Evolutionary conservation across 2,329 filamentous ascomycete species (phyloP).

Genomic region (Shiraia sp.): DNA sequence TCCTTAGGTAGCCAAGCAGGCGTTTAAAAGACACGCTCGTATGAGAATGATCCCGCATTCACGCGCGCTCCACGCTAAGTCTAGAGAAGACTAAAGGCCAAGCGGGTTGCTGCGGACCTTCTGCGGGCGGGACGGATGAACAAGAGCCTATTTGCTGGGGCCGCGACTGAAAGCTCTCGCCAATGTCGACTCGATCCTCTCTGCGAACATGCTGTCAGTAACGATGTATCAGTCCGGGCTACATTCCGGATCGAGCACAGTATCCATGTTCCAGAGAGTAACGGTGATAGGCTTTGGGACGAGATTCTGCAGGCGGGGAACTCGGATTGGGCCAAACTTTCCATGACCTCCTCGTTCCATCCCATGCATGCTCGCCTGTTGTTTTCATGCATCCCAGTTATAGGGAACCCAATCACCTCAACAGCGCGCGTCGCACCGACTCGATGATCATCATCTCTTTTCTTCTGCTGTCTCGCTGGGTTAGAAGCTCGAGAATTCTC

Average conservation of each 20-base stretch:
- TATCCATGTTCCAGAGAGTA: too few relatives aligned
- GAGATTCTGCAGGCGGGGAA: not conserved
- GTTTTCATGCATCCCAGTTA: not conserved
- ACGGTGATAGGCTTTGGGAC: not conserved
- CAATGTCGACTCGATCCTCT: too few relatives aligned
- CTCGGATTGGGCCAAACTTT: not conserved
- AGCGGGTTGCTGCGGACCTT: slow-evolving; percentile 5
- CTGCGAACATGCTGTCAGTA: too few relatives aligned
- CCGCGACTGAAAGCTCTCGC: too few relatives aligned
- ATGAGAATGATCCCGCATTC: slow-evolving; percentile 3
- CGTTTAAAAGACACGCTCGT: too few relatives aligned
- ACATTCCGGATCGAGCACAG: too few relatives aligned
- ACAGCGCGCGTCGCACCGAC: not conserved
- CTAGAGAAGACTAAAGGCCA: slow-evolving; percentile 7
- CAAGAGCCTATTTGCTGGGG: slow-evolving; percentile 7
- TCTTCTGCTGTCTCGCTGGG: slow-evolving; percentile 1
- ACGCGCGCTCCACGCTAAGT: slow-evolving; percentile 2
- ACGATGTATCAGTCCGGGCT: too few relatives aligned
- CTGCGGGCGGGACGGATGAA: slow-evolving; percentile 11
- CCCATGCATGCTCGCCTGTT: not conserved
- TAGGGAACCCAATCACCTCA: slow-evolving; percentile 1
- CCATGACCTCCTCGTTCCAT: not conserved
- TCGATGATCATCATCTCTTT: slow-evolving; percentile 2
- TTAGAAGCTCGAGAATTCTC: not conserved
- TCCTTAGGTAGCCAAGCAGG: too few relatives aligned